A percentile compares a stretch with the other conserved stretches of the same genome.
These are phyloP conservation scores for Chondrostereum purpureum DNA, from an alignment of 1,284 basidiomycete genomes.

Conservation along the genomic window DNA sequence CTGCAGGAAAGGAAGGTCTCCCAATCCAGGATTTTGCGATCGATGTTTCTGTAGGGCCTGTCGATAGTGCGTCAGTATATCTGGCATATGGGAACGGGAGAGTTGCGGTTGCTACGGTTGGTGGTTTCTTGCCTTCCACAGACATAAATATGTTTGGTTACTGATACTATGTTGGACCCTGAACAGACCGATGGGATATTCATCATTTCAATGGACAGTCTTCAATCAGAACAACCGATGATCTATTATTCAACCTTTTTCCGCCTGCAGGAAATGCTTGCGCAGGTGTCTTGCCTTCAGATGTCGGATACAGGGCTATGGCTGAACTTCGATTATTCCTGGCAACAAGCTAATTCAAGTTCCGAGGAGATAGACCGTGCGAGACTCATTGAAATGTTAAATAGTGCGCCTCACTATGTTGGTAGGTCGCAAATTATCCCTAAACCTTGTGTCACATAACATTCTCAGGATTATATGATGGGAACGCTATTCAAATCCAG, in stretches of 20 bases:
- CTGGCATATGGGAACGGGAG: conserved; percentile 47
- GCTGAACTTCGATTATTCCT: conserved; percentile 37
- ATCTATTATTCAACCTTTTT: conserved; percentile 32
- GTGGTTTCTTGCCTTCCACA: no score
- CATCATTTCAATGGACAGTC: conserved; percentile 29
- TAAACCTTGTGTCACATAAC: no score
- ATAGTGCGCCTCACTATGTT: background rate
- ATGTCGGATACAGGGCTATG: conserved; percentile 47
- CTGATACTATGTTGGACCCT: background rate
- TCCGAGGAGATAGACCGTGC: background rate
- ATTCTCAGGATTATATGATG: background rate
- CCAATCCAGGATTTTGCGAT: conserved; percentile 31
- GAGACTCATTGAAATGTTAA: background rate
- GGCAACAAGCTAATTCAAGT: background rate
- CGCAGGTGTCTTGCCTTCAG: conserved; percentile 46
- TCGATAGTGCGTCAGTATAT: conserved; percentile 33
- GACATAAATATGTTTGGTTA: background rate
- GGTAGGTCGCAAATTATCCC: background rate
- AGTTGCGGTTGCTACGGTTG: conserved; percentile 45
- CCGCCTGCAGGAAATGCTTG: conserved; percentile 26
- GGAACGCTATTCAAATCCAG: background rate
- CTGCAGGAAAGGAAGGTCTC: conserved; percentile 18
- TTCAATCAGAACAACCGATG: conserved; percentile 21
- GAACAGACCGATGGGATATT: conserved; percentile 43
- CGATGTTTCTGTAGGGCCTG: conserved; percentile 36